A percentile compares a stretch with the other conserved stretches of the same genome.
phyloP scores from a whole-genome alignment of 1,284 basidiomycete genomes.

The Ustilago xerochloae region DNA sequence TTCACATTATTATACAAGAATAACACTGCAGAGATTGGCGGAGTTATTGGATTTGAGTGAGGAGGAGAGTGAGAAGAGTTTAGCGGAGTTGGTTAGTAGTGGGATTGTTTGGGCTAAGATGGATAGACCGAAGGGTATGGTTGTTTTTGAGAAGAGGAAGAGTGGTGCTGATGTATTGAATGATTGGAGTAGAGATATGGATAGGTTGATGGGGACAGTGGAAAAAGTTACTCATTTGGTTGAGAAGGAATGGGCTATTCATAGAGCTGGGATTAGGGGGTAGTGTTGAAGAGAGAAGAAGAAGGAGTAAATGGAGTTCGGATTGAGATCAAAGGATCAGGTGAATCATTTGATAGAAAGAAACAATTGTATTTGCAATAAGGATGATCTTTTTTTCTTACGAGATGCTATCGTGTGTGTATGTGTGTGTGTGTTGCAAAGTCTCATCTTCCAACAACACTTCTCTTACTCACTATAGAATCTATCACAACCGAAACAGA shows the following conservation, averaged over 20 bases:
- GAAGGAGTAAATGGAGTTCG: too few species aligned
- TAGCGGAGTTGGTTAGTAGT: constrained; percentile 80
- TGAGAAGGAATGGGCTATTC: constrained; percentile 66
- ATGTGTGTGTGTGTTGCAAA: too few species aligned
- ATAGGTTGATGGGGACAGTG: constrained; percentile 75
- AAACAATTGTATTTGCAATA: too few species aligned
- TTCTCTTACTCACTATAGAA: too few species aligned
- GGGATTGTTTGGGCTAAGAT: constrained; percentile 88
- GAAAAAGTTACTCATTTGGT: constrained; percentile 66
- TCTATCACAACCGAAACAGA: too few species aligned
- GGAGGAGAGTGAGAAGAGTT: too few species aligned
- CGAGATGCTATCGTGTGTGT: too few species aligned
- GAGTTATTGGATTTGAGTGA: constrained; percentile 90
- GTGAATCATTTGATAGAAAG: too few species aligned
- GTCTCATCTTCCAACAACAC: too few species aligned
- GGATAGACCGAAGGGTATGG: constrained; percentile 88
- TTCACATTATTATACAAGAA: constrained; percentile 92
- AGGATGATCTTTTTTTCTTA: too few species aligned
- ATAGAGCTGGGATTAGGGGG: constrained; percentile 58
- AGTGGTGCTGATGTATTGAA: constrained; percentile 76
- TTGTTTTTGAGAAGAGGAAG: constrained; percentile 75
- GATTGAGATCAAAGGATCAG: too few species aligned
- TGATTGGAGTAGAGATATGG: constrained; percentile 95
- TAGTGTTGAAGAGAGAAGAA: too few species aligned
- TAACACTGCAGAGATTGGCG: constrained; percentile 84